A percentile compares a stretch with the other conserved stretches of the same genome.
Conservation (phyloP, 305 asterid species). For the Rubia occidens region DNA sequence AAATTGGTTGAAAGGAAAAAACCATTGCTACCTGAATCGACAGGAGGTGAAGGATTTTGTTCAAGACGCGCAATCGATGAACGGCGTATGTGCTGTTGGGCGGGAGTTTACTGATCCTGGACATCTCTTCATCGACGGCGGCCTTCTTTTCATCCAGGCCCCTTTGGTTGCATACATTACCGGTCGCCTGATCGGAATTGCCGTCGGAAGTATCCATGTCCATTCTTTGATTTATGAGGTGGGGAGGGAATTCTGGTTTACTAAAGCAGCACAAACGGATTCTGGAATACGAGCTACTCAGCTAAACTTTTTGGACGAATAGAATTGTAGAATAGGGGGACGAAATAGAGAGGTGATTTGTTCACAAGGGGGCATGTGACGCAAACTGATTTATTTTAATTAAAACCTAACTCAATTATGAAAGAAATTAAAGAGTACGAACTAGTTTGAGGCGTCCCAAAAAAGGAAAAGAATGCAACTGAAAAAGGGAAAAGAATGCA, state of each 20-base stretch:
- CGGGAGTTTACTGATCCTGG: constrained; percentile 48
- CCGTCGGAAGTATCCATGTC: constrained; percentile 3
- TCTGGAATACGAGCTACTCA: too few species aligned
- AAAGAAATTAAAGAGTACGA: too few species aligned
- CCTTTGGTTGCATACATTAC: constrained; percentile 25
- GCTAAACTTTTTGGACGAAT: too few species aligned
- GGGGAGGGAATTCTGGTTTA: constrained; percentile 1
- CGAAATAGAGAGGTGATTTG: too few species aligned
- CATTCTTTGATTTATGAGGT: not conserved
- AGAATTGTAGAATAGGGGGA: too few species aligned
- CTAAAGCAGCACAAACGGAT: not conserved
- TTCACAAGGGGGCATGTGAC: too few species aligned
- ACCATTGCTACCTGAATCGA: constrained; percentile 48
- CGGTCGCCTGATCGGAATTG: not conserved
- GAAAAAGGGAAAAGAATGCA: too few species aligned
- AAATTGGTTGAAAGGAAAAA: too few species aligned
- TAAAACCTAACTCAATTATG: too few species aligned
- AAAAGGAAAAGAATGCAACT: too few species aligned
- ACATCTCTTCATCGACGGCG: constrained; percentile 51
- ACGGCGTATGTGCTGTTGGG: constrained; percentile 56
- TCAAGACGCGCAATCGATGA: constrained; percentile 70
- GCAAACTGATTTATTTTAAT: too few species aligned
- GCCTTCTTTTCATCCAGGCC: constrained; percentile 43
- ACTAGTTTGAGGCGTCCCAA: too few species aligned
- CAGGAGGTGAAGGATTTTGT: constrained; percentile 58